Evolutionary conservation across 352 stramenopile genomes (phyloP), one percentile per base, ranked within the genome.

Genomic region (Phytophthora vignae): DNA sequence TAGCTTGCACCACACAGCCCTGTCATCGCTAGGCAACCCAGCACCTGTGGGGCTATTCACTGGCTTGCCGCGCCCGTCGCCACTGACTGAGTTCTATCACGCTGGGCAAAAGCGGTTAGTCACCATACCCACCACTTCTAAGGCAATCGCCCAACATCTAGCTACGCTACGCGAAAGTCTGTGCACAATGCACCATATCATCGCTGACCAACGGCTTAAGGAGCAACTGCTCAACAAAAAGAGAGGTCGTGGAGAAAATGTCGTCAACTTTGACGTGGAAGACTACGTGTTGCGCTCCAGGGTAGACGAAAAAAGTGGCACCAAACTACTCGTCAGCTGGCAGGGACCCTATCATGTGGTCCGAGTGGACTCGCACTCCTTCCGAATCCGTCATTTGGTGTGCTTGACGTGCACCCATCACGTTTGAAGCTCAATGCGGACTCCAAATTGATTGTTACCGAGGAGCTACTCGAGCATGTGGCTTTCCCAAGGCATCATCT

Each of bases 401-500:
- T 62, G 31, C 3, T 48, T 0, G 61, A 69, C 29, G 53, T 58
- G 1, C 61, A 69, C 29, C 10, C 61, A 21, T 69, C 61, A 4
- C 6, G 61, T 17, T n/a, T 67, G 36, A 67, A 67, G 31, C 53
- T 67, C 11, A 59, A 67, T 31, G 33, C 48, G 19, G 60, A 67
- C 21, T 7, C 19, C 15, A 58, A 48, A 17, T 53, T 67, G 12
- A 21, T 53, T 36, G 60, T 67, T 4, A 53, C 15, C 36, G 49
- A 67, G 19, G 60, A 67, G n/a, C 46, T 67, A 8, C 31, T 57
- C 10, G 60, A 59, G n/a, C 48, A 67, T 48, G 29, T 67, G 15
- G 49, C 49, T n/a, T 22, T 7, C 60, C 8, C 60, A 67, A 59
- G 60, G 60, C 22, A 59, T 59, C 21, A 22, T 67, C 5, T 33